Evolutionary conservation across 805 yeast genomes (phyloP).

Genomic region (Ogataea trehalophila): DNA sequence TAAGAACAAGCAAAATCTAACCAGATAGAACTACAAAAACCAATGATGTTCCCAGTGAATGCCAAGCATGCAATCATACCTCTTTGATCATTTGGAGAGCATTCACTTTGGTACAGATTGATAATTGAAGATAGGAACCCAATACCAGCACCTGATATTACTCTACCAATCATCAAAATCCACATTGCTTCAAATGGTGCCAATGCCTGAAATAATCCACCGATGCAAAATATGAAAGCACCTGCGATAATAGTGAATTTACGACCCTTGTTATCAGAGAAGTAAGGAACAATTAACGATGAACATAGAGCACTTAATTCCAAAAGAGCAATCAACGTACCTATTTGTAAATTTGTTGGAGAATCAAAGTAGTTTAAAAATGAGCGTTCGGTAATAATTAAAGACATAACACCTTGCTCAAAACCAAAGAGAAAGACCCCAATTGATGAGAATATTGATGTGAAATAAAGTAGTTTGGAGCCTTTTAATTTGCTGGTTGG

Average conservation of each 20-base stretch:
- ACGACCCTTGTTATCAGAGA: constrained; percentile 77
- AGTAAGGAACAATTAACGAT: constrained; percentile 65
- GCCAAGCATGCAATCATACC: constrained; percentile 84
- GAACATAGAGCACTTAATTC: constrained; percentile 80
- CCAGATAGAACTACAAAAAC: constrained; percentile 84
- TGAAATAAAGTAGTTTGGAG: constrained; percentile 20
- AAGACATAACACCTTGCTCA: constrained; percentile 76
- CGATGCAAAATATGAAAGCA: constrained; percentile 66
- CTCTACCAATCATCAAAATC: constrained; percentile 66
- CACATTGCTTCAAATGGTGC: constrained; percentile 38
- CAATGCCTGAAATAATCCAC: constrained; percentile 68
- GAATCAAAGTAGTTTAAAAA: constrained; percentile 63
- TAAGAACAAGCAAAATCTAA: constrained; percentile 73
- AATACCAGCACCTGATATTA: constrained; percentile 80
- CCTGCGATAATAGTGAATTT: constrained; percentile 72
- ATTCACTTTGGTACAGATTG: constrained; percentile 85
- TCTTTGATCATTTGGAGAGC: constrained; percentile 80
- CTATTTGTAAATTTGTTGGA: constrained; percentile 68
- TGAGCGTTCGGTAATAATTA: constrained; percentile 66
- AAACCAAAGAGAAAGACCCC: constrained; percentile 58
- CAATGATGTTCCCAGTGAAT: constrained; percentile 80
- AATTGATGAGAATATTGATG: constrained; percentile 23
- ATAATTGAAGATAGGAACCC: constrained; percentile 81
- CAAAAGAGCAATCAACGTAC: constrained; percentile 78
- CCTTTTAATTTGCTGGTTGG: constrained; percentile 21